Evolutionary conservation across 768 basidiomycete genomes (phyloP).

Genomic region (Cystobasidium tubakii): DNA sequence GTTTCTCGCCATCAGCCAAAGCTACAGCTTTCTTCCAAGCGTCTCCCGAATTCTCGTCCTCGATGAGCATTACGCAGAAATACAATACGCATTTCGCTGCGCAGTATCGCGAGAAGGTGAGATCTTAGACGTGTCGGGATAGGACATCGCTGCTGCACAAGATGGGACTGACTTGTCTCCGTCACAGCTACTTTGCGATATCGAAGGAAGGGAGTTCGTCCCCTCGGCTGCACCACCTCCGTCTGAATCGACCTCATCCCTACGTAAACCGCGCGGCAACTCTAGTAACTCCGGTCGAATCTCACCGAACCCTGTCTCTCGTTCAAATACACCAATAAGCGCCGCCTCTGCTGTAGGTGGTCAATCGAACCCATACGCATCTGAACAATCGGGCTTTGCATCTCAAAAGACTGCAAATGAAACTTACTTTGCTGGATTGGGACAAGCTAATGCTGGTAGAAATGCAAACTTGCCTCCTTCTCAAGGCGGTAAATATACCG

Average conservation of each 20-base stretch:
- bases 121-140: background rate
- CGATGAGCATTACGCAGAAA: slow-evolving; percentile 62
- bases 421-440: slow-evolving; percentile 73
- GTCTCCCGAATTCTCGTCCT: slow-evolving; percentile 49
- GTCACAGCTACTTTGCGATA: slow-evolving; percentile 28
- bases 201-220: slow-evolving; percentile 32
- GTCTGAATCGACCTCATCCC: slow-evolving; percentile 55
- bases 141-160: background rate
- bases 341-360: slow-evolving; percentile 36
- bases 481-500: slow-evolving; percentile 86
- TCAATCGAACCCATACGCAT: slow-evolving; percentile 46
- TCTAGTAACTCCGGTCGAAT: slow-evolving; percentile 48
- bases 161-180: too few species aligned
- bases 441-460: slow-evolving; percentile 70
- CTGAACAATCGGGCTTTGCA: slow-evolving; percentile 39
- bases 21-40: slow-evolving; percentile 30
- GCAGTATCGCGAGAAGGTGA: slow-evolving; percentile 89
- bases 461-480: slow-evolving; percentile 77
- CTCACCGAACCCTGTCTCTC: background rate
- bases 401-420: slow-evolving; percentile 75
- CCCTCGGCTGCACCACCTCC: slow-evolving; percentile 50
- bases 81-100: slow-evolving; percentile 92
- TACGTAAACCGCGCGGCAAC: slow-evolving; percentile 36
- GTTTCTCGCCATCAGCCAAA: slow-evolving; percentile 18
- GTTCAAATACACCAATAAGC: slow-evolving; percentile 31